Base-by-base conservation (phyloP, 495 filamentous ascomycete genomes). In the Penicillium simplicissimum region DNA sequence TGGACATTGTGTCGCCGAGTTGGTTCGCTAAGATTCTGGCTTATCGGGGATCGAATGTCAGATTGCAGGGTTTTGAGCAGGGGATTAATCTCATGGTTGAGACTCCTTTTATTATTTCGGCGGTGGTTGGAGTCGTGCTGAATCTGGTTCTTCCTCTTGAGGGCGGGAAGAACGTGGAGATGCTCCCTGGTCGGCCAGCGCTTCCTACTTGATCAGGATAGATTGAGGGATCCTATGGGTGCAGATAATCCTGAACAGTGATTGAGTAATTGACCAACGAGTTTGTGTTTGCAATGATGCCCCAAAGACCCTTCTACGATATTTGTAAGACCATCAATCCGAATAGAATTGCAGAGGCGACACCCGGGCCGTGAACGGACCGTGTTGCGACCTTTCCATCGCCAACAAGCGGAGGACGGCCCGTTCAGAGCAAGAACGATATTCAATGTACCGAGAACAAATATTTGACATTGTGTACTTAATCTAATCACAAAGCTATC, bases 61-160 rank as follows among this genome's bases (percentile, higher is more conserved):
- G 81, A 14, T 79, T 92, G 52, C 80, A 82, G 40, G 91, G 91
- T 3, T 91, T 94, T 73, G 80, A 90, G 58, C 88, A 95, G 65
- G 90, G 91, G 47, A 88, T 93, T 25, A 82, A 79, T 35, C 75
- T 96, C 17, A 78, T 93, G 49, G 84, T 93, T 71, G 88, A 92
- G 77, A 93, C 91, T 5, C 72, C 71, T 3, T 79, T 77, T 56
- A 73, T 75, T 19, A 76, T 93, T 37, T 87, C 89, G 0, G 91
- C 87, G 0, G 81, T 91, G 54, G 68, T 91, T 19, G 80, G 84
- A 28, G 80, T 92, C 33, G 67, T 88, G 23, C 70, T 93, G 57
- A 96, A 94, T 69, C 65, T 91, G 33, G 61, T 84, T 4, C 73
- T 96, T 25, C 64, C 64, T 0, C 49, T 63, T 38, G 60, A 66